Evolutionary conservation across 306 rosid species (phyloP), one percentile per base, ranked within the genome.

Genomic region (Cucurbita maxima): DNA sequence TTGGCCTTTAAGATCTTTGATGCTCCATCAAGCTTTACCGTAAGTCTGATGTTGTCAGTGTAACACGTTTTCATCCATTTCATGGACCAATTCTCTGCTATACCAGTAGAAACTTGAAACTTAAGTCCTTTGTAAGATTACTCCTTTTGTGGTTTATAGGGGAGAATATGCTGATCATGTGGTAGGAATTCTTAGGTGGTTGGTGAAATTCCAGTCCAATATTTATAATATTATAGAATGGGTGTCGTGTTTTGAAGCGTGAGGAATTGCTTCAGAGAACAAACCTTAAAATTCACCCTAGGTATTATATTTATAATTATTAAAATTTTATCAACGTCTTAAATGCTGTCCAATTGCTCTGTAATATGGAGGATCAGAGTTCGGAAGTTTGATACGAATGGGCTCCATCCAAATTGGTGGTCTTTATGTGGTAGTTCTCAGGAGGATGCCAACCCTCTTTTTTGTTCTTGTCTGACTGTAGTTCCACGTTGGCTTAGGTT

Each of bases 11-110:
- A 86, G 77, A 79, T 87, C 79, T 79, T 64, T 76, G 90, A 81
- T 79, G 95, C 96, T 59, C 85, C 97, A n/a, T 94, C 98, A 15
- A 56, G 88, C 76, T 94, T 94, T 82, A 85, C 93, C 52, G 97
- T 94, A 86, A 51, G 97, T 83, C 75, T 66, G 76, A 36, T 37
- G 30, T 78, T 60, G 48, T 55, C 43, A 47, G 12, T 68, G 3
- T 22, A 68, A 14, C 3, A 18, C 1, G 14, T 4, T 30, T 30
- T n/a, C 41, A 16, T 45, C 16, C 41, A 47, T 68, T 68, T 68
- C 22, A 47, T 14, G 56, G 40, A 68, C 12, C 12, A 67, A 13
- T 68, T 68, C 41, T 68, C 73, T 68, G 73, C 57, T 47, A 47
- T 47, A 22, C 43, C 41, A 6, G 30, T 13, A 68, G 12, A 68